Evolutionary conservation across 148 eudicot species (phyloP).

Genomic region (Linanthus parryae): DNA sequence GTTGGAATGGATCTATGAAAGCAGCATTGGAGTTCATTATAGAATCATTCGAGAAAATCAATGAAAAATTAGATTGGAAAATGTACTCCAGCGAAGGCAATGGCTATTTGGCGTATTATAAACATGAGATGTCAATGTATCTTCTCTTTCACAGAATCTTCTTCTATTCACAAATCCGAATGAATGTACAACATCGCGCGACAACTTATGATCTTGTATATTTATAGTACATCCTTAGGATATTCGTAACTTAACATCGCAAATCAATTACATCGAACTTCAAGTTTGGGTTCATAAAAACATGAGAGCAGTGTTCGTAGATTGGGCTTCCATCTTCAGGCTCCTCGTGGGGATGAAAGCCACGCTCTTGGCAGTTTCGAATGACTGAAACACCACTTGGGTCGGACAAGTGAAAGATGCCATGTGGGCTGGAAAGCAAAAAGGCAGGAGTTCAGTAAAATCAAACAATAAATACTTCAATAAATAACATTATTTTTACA

Average conservation of each 20-base stretch:
- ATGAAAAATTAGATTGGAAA: too few species aligned
- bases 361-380: conserved; percentile 79
- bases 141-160: too few species aligned
- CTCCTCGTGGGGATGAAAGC: conserved; percentile 98
- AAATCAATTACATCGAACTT: conserved; percentile 87
- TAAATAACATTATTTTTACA: neutral
- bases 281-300: conserved; percentile 72
- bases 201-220: conserved; percentile 13
- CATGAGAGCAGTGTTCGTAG: conserved; percentile 98
- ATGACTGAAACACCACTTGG: conserved; percentile 86
- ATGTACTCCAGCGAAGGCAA: too few species aligned
- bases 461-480: neutral
- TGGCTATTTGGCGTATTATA: too few species aligned
- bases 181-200: conserved; percentile 7
- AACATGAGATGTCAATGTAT: too few species aligned
- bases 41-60: too few species aligned
- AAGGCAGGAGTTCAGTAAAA: neutral
- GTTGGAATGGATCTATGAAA: too few species aligned
- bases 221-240: neutral
- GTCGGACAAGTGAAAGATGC: conserved; percentile 95
- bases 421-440: conserved; percentile 70
- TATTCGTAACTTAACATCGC: conserved; percentile 22
- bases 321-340: conserved; percentile 88
- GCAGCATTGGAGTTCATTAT: too few species aligned
- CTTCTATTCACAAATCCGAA: conserved; percentile 21